These are phyloP conservation scores for Diaporthe sp. DNA, from an alignment of 2,329 filamentous ascomycete species.

Conservation along the genomic window DNA sequence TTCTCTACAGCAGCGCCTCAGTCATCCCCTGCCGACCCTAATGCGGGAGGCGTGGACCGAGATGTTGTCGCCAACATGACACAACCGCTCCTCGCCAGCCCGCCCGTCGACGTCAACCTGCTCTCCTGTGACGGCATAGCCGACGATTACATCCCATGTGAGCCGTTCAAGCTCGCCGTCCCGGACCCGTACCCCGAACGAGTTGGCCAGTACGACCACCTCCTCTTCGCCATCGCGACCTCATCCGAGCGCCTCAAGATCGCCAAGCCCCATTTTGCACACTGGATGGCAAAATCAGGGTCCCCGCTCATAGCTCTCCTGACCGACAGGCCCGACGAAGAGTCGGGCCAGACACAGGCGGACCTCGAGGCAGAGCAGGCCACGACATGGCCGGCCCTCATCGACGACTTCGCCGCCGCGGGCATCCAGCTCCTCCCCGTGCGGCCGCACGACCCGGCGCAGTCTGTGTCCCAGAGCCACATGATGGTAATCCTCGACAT, in stretches of 20 bases:
- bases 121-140: slow-evolving; percentile 21
- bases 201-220: slow-evolving; percentile 43
- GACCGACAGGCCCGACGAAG: slow-evolving; percentile 38
- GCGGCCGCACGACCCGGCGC: slow-evolving; percentile 48
- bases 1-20: slow-evolving; percentile 1
- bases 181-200: slow-evolving; percentile 30
- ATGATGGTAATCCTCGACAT: slow-evolving; percentile 65
- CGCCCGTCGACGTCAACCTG: slow-evolving; percentile 15
- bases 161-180: slow-evolving; percentile 32
- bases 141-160: slow-evolving; percentile 26
- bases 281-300: slow-evolving; percentile 37
- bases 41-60: slow-evolving; percentile 6
- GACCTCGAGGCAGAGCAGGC: slow-evolving; percentile 13
- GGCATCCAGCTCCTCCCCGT: slow-evolving; percentile 53
- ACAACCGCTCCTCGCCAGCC: slow-evolving; percentile 1
- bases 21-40: slow-evolving; percentile 15
- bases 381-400: slow-evolving; percentile 31
- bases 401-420: slow-evolving; percentile 44
- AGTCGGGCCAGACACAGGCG: slow-evolving; percentile 3
- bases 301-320: slow-evolving; percentile 31
- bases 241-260: slow-evolving; percentile 21
- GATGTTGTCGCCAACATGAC: slow-evolving; percentile 28
- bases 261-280: slow-evolving; percentile 27
- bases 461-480: slow-evolving; percentile 62
- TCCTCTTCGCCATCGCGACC: slow-evolving; percentile 37